phyloP scores from a whole-genome alignment of 768 basidiomycete species.

The Termitomyces sp. region DNA sequence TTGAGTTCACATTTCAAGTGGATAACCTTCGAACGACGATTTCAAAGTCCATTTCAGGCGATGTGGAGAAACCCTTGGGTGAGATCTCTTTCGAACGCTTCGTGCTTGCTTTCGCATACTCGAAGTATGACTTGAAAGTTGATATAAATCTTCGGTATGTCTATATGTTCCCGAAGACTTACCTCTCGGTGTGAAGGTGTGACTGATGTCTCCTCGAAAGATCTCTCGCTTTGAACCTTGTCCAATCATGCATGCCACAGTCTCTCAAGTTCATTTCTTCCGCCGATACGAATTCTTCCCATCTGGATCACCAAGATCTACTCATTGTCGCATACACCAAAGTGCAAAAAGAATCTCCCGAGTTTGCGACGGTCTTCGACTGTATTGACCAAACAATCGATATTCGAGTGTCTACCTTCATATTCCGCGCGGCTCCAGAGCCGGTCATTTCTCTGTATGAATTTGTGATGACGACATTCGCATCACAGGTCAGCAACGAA shows the following conservation, averaged over 20 bases:
- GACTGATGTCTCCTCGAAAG: slow-evolving; percentile 28
- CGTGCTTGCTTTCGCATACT: slow-evolving; percentile 62
- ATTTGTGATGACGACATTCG: slow-evolving; percentile 95
- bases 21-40: slow-evolving; percentile 76
- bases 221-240: slow-evolving; percentile 70
- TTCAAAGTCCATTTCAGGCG: slow-evolving; percentile 59
- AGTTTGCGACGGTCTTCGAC: slow-evolving; percentile 73
- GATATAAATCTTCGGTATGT: slow-evolving; percentile 71
- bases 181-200: neutral
- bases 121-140: slow-evolving; percentile 84
- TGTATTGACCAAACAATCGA: slow-evolving; percentile 86
- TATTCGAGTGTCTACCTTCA: slow-evolving; percentile 83
- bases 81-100: slow-evolving; percentile 78
- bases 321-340: slow-evolving; percentile 74
- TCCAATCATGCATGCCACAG: slow-evolving; percentile 41
- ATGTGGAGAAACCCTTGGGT: slow-evolving; percentile 68
- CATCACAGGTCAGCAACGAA: neutral
- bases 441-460: slow-evolving; percentile 90
- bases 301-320: slow-evolving; percentile 53
- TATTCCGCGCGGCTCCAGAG: slow-evolving; percentile 84
- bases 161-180: slow-evolving; percentile 28
- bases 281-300: slow-evolving; percentile 26
- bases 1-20: slow-evolving; percentile 86
- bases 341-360: slow-evolving; percentile 80
- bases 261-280: slow-evolving; percentile 67